Base-by-base conservation (phyloP, 495 filamentous ascomycete species). In the Neurospora discreta region DNA sequence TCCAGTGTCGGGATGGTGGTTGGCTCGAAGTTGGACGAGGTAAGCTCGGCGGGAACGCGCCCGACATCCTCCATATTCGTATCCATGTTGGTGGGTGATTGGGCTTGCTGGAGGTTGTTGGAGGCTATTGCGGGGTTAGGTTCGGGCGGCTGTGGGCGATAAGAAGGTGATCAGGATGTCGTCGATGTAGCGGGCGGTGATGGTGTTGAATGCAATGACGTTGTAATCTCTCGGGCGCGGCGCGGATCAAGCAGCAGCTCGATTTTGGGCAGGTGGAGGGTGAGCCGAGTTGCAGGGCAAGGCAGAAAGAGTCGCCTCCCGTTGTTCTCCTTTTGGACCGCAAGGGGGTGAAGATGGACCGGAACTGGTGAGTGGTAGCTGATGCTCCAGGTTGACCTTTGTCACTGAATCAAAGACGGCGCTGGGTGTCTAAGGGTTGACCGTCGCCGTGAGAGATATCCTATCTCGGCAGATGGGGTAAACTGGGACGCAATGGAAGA, bases 1-100 rank as follows among this genome's bases (percentile, higher is more conserved):
- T 99, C 95, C 44, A 98, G 84, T 42, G 94, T 96, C 42, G 93
- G 91, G 84, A 97, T 95, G 71, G 93, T 91, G 41, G 92, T 88
- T 11, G 96, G 90, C 81, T 98, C 96, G 68, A 89, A 86, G 30
- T 87, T 84, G 74, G 91, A 89, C 70, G 91, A 87, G 77, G 93
- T 83, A 75, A 94, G 88, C 74, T 94, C 92, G 78, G 96, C 90
- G 73, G 94, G 92, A 74, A 90, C 88, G 80, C 93, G 91, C 77
- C 91, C 92, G 74, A 97, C 94, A 81, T 99, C 95, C 84, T 92
- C 91, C 95, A 99, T 99, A 82, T 96, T 97, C 78, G 94, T 97
- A 84, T 99, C 95, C 94, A 97, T 97, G 74, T 69, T 85, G 76
- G 20, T 15, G 39, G 36, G 71, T 74, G 71, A 75, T 73, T 73